A percentile compares a stretch with the other conserved stretches of the same genome.
Conservation (phyloP, 352 stramenopile genomes). For the Pythium pyrilobum region DNA sequence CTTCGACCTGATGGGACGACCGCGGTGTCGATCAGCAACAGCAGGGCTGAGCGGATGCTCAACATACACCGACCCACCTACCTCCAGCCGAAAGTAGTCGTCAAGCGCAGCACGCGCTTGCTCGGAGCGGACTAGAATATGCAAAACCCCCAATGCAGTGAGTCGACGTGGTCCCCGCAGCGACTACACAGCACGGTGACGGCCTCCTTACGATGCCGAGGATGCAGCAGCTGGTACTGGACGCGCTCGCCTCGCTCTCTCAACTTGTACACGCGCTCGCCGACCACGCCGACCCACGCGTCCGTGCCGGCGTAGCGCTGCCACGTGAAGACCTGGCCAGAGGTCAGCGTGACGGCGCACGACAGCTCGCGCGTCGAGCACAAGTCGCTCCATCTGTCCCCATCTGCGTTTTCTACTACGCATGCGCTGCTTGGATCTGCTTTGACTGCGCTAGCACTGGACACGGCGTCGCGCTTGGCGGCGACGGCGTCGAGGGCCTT, state of each 20-base stretch:
- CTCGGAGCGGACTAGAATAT: constrained; percentile 2
- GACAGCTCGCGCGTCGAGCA: constrained; percentile 17
- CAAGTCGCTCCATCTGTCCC: constrained; percentile 14
- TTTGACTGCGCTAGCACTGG: background rate
- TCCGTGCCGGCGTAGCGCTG: constrained; percentile 7
- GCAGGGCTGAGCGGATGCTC: too few species aligned
- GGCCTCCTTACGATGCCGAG: constrained; percentile 12
- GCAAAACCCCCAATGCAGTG: too few species aligned
- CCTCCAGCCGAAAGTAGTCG: constrained; percentile 24
- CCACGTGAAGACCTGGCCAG: constrained; percentile 28
- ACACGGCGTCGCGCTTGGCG: background rate
- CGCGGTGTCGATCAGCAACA: too few species aligned
- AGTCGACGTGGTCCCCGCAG: too few species aligned
- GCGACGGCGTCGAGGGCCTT: background rate
- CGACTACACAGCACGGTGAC: too few species aligned
- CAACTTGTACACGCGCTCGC: constrained; percentile 16
- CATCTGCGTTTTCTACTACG: too few species aligned
- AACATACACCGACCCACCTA: background rate
- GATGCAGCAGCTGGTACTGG: constrained; percentile 17
- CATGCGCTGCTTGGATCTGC: too few species aligned
- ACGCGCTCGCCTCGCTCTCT: constrained; percentile 16
- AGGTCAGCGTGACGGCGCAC: constrained; percentile 23
- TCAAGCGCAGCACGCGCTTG: background rate
- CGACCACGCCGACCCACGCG: constrained; percentile 19
- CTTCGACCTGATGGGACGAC: constrained; percentile 21